Base-by-base conservation (phyloP, 2,329 filamentous ascomycete genomes). In the Lasiodiplodia citricola region DNA sequence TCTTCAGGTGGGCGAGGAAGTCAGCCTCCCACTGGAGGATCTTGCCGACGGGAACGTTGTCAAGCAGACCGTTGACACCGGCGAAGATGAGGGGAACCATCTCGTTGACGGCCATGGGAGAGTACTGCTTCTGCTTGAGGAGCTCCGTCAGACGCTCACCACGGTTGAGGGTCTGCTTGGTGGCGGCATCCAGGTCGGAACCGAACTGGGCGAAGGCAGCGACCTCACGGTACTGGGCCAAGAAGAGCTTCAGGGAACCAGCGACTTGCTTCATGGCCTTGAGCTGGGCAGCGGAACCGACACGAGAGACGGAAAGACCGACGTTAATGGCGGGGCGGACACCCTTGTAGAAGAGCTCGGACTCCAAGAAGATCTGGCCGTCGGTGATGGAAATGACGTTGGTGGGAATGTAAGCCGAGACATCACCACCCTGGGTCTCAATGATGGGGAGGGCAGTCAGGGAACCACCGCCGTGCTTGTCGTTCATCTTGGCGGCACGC, bases 201-300 rank as follows among this genome's bases (percentile, higher is more conserved):
- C 96, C 96, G 90, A 99, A 99, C 87, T 99, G 96, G 78, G 96
- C 95, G 86, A 99, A 99, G 78, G 96, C 96, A 80, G 96, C 96
- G 73, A 99, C 96, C 86, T 99, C 96, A 96, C 96, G 96, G 91
- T 99, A 99, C 88, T 99, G 96, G 79, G 96, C 96, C 92, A 99
- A 93, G 94, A 98, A 99, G 78, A 99, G 94, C 91, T 99, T 99
- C 82, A 99, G 89, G 77, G 95, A 98, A 90, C 96, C 96, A 80
- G 96, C 96, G 79, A 99, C 96, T 89, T 99, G 96, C 91, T 99
- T 99, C 96, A 99, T 99, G 87, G 96, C 94, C 93, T 98, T 99
- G 84, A 98, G 90, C 90, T 99, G 96, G 82, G 96, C 96, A 83
- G 96, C 93, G 81, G 96, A 99, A 83, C 96, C 96, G 91, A 99